Evolutionary conservation across 495 filamentous ascomycete genomes (phyloP).

Genomic region (Venustampulla echinocandica): DNA sequence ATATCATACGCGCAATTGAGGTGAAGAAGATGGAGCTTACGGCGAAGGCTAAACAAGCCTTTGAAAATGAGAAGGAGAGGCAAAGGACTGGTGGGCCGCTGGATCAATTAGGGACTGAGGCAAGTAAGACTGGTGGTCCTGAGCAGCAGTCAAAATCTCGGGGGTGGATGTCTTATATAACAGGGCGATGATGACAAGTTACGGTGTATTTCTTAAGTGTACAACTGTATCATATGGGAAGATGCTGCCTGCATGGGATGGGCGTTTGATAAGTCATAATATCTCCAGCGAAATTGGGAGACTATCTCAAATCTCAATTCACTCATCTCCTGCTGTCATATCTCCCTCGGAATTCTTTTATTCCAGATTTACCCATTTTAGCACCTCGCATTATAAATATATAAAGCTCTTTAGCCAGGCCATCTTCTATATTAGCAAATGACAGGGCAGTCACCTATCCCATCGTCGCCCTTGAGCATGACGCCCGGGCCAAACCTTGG

Average conservation of each 20-base stretch:
- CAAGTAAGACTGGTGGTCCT: not conserved
- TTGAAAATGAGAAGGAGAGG: conserved; percentile 40
- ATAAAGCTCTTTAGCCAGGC: too few relatives aligned
- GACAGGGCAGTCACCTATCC: too few relatives aligned
- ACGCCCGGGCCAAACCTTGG: too few relatives aligned
- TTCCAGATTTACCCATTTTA: not conserved
- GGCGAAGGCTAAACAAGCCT: conserved; percentile 37
- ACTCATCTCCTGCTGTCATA: not conserved
- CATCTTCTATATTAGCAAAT: too few relatives aligned
- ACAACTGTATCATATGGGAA: conserved; percentile 23
- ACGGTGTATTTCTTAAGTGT: conserved; percentile 5
- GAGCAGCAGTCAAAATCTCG: conserved; percentile 16
- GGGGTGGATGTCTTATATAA: conserved; percentile 21
- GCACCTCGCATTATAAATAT: too few relatives aligned
- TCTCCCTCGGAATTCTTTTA: not conserved
- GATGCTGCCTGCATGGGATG: conserved; percentile 13
- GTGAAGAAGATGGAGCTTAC: conserved; percentile 21
- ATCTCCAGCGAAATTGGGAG: conserved; percentile 2
- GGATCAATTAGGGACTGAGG: conserved; percentile 34
- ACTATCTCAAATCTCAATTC: not conserved
- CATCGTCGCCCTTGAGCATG: too few relatives aligned
- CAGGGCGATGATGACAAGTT: conserved; percentile 9
- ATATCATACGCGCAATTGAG: conserved; percentile 30
- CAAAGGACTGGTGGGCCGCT: conserved; percentile 39
- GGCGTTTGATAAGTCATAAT: conserved; percentile 15